phyloP scores from a whole-genome alignment of 106 monocot genomes.

The Phalaenopsis equestris region DNA sequence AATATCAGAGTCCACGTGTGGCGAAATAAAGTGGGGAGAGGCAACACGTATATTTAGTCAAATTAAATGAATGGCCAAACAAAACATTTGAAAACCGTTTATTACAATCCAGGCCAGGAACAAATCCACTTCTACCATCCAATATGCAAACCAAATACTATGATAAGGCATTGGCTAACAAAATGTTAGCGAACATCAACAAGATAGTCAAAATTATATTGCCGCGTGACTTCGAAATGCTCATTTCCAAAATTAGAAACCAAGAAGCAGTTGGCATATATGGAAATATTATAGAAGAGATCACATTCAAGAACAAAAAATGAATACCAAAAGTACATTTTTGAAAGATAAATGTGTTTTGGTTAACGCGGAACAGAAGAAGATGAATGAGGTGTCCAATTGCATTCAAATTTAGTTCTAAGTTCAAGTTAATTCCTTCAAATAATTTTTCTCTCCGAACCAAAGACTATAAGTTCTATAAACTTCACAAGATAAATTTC shows the following conservation, averaged over 20 bases:
- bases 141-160: too few species aligned
- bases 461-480: neutral
- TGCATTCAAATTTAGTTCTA: neutral
- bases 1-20: too few species aligned
- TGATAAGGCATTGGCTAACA: too few species aligned
- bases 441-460: neutral
- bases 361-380: neutral
- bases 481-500: neutral
- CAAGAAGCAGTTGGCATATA: too few species aligned
- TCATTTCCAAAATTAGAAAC: neutral
- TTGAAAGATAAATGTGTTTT: neutral
- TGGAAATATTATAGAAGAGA: too few species aligned
- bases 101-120: neutral
- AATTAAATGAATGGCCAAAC: neutral
- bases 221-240: neutral
- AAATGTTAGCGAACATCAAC: too few species aligned
- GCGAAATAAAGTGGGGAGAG: too few species aligned
- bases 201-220: too few species aligned
- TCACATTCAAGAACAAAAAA: neutral
- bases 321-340: neutral
- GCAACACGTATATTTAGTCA: too few species aligned
- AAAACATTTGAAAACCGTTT: neutral
- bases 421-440: neutral
- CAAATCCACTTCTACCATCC: too few species aligned
- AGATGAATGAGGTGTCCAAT: neutral